Base-by-base conservation (phyloP, 768 basidiomycete genomes). In the Podaxis sp. region DNA sequence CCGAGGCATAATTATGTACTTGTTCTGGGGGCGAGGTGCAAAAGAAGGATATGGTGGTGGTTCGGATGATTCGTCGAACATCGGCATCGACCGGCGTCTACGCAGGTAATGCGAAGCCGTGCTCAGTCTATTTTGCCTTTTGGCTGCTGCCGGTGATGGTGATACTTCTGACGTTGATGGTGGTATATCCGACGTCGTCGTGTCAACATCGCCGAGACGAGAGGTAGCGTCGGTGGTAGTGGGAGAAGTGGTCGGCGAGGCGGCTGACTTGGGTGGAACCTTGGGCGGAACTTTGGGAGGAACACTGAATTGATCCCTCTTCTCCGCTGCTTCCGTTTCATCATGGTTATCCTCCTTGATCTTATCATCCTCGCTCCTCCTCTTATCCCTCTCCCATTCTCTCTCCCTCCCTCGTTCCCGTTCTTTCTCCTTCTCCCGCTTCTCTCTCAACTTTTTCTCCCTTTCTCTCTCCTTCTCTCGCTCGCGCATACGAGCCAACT, bases 21-120 rank as follows among this genome's bases (percentile, higher is more conserved):
- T 59, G 42, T 66, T 67, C 12, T 19, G 44, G 44, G 64, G 68
- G 53, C 67, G 66, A 12, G 69, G 73, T 26, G 68, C 66, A 55
- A 76, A 76, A 8, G 69, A 68, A 17, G 87, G 88, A 68, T 90
- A 92, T 0, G 90, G 89, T 1, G 91, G 90, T 17, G 90, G 90
- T 26, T 80, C 77, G 13, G 81, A 74, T 3, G 83, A 59, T n/a
- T 71, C 80, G 53, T 76, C 84, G 70, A 86, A 90, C 42, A 81
- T 87, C 1, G 89, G 91, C 81, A 92, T 83, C 38, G 91, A 92
- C 19, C 85, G 81, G 33, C 83, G 82, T n/a, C 87, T 79, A 33
- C 84, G 82, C 19, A 88, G 71, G 64, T 78, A 76, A 22, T 71
- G 68, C 9, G 75, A 70, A 65, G 76, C 71, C 68, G 72, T 68